Conservation (phyloP, 208 protist genomes). For the Crithidia fasciculata region DNA sequence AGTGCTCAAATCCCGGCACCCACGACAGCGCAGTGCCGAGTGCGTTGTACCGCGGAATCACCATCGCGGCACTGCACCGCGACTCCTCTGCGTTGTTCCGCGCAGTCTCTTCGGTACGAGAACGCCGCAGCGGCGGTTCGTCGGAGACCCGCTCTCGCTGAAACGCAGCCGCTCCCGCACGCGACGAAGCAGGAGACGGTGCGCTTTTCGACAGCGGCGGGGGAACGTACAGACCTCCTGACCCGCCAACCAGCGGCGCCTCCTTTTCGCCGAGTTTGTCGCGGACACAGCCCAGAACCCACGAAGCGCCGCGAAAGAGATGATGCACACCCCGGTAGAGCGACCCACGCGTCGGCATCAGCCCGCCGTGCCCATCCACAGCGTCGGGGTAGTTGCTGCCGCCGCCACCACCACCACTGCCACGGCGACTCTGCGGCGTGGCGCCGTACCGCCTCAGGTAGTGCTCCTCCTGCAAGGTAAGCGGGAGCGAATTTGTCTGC, state of each 20-base stretch:
- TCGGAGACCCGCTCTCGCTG: conserved; percentile 2
- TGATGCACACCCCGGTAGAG: conserved; percentile 20
- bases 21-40: conserved; percentile 41
- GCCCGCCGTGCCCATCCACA: background rate
- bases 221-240: background rate
- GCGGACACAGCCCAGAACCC: conserved; percentile 6
- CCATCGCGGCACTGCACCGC: background rate
- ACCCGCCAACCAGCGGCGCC: conserved; percentile 7
- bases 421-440: background rate
- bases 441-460: conserved; percentile 24
- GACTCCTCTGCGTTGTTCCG: background rate
- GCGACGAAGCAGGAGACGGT: background rate
- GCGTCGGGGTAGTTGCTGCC: background rate
- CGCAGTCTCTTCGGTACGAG: conserved; percentile 13
- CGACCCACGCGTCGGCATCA: conserved; percentile 15
- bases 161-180: background rate
- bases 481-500: background rate
- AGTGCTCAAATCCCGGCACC: conserved; percentile 44
- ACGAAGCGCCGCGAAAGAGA: conserved; percentile 10
- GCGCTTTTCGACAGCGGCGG: background rate
- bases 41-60: conserved; percentile 34
- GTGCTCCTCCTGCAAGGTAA: conserved; percentile 34
- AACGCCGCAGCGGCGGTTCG: conserved; percentile 18
- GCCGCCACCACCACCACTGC: background rate
- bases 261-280: conserved; percentile 10